Evolutionary conservation across 495 filamentous ascomycete genomes (phyloP).

Genomic region (Penicillium coffeae): DNA sequence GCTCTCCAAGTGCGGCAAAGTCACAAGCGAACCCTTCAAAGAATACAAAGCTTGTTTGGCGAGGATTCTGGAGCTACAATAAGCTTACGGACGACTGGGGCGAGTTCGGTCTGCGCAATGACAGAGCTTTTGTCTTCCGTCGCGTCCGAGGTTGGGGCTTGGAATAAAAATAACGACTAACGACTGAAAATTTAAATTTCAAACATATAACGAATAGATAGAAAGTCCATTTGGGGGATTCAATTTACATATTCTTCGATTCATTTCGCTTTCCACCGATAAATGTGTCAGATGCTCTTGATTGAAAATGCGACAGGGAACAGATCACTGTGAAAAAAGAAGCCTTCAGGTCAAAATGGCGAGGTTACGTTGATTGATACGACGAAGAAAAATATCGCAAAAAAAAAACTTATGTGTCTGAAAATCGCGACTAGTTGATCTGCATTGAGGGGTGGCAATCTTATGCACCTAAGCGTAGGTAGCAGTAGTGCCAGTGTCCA

Average conservation of each 20-base stretch:
- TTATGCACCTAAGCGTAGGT: no score
- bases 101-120: slow-evolving; percentile 78
- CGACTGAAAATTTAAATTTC: background rate
- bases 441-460: no score
- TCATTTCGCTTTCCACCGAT: background rate
- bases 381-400: no score
- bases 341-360: no score
- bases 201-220: background rate
- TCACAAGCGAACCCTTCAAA: slow-evolving; percentile 38
- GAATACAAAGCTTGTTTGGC: slow-evolving; percentile 86
- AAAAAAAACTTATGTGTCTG: no score
- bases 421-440: no score
- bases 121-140: slow-evolving; percentile 83
- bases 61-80: slow-evolving; percentile 90
- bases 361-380: no score
- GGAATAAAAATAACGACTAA: slow-evolving; percentile 20
- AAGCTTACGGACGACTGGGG: slow-evolving; percentile 84
- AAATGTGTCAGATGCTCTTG: background rate
- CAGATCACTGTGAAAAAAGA: no score
- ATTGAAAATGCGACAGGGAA: no score
- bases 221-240: no score
- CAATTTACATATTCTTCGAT: background rate
- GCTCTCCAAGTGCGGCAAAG: slow-evolving; percentile 50
- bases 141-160: slow-evolving; percentile 59
- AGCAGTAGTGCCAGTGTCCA: no score